phyloP scores from a whole-genome alignment of 805 yeast species.

The Sugiyamaella boreocaroliniensis region DNA sequence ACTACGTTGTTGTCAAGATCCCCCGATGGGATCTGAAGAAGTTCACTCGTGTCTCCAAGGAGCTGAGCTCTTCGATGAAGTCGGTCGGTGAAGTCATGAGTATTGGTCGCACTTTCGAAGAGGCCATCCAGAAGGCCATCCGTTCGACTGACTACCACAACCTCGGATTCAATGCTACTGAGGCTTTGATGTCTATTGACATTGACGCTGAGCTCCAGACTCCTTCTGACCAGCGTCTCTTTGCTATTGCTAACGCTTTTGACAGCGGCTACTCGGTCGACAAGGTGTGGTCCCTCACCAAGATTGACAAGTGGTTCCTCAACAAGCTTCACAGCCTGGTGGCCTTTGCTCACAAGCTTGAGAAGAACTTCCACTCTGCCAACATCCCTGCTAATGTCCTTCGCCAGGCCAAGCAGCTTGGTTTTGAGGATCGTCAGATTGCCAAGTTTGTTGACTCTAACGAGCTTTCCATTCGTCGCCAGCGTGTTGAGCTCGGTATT shows the following conservation, averaged over 20 bases:
- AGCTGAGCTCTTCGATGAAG: constrained; percentile 90
- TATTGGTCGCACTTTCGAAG: constrained; percentile 95
- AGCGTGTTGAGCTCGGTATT: constrained; percentile 80
- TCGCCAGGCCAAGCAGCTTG: constrained; percentile 89
- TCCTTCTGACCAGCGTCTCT: constrained; percentile 95
- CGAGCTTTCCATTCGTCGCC: constrained; percentile 86
- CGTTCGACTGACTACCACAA: constrained; percentile 94
- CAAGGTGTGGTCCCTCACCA: constrained; percentile 82
- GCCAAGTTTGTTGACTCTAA: constrained; percentile 83
- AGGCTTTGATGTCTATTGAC: constrained; percentile 82
- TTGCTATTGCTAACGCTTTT: constrained; percentile 94
- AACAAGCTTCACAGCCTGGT: constrained; percentile 74
- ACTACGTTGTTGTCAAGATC: constrained; percentile 93
- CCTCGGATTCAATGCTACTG: constrained; percentile 80
- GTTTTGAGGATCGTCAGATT: constrained; percentile 94
- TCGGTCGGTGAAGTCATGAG: constrained; percentile 99
- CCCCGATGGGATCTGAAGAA: constrained; percentile 99
- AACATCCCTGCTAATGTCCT: constrained; percentile 56
- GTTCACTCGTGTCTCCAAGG: constrained; percentile 84
- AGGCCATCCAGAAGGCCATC: constrained; percentile 95
- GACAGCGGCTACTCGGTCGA: constrained; percentile 84
- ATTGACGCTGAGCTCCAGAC: constrained; percentile 90
- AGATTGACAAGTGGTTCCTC: constrained; percentile 94
- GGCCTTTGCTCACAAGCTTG: constrained; percentile 51
- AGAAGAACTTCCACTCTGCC: constrained; percentile 24